A percentile compares a stretch with the other conserved stretches of the same genome.
These are phyloP conservation scores for Pythium oligandrum DNA, from an alignment of 352 stramenopile genomes.

Conservation along the genomic window DNA sequence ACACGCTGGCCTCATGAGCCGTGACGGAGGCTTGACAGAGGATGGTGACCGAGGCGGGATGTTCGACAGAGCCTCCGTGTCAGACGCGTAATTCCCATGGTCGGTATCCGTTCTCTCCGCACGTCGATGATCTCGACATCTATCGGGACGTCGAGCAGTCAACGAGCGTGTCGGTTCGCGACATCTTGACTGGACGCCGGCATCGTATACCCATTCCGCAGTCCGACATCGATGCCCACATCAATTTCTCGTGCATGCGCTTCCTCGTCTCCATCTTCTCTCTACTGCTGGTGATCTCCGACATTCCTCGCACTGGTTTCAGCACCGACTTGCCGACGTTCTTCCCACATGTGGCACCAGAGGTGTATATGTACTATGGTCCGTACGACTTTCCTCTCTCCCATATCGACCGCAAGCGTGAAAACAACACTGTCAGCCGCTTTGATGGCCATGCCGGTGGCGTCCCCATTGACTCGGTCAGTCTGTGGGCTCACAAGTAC, in stretches of 20 bases:
- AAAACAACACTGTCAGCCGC: constrained; percentile 3
- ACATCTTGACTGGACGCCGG: too few species aligned
- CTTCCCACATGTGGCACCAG: constrained; percentile 23
- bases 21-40: too few species aligned
- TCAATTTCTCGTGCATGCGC: constrained; percentile 25
- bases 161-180: too few species aligned
- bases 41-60: too few species aligned
- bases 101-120: too few species aligned
- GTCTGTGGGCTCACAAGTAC: constrained; percentile 16
- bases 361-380: constrained; percentile 29
- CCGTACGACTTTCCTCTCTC: constrained; percentile 39
- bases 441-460: neutral
- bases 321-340: constrained; percentile 23
- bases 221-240: constrained; percentile 21
- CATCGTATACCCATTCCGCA: too few species aligned
- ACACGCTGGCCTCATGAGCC: too few species aligned
- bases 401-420: constrained; percentile 18
- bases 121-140: too few species aligned
- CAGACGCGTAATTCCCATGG: too few species aligned
- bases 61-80: too few species aligned
- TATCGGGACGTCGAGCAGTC: too few species aligned
- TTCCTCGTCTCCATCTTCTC: constrained; percentile 31
- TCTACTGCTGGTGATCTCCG: constrained; percentile 33
- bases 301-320: constrained; percentile 48
- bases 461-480: neutral